Evolutionary conservation across 305 asterid genomes (phyloP), one percentile per base, ranked within the genome.

Genomic region (Nicotiana rustica): DNA sequence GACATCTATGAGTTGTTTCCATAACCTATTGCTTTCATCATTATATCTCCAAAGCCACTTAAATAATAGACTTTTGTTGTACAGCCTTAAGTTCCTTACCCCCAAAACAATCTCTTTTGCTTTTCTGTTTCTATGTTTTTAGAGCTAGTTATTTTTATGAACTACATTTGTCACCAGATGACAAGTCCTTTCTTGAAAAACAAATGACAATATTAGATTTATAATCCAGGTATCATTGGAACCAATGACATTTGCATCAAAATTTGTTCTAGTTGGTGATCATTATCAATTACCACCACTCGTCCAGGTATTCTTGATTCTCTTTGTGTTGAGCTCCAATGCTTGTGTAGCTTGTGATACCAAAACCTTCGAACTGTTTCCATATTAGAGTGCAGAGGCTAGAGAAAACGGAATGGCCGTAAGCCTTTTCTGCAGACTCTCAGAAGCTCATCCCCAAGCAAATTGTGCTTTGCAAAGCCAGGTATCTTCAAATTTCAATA

Each of bases 371-470:
- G 47, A 41, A 41, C 47, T 41, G 79, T 83, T 81, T 68, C 84
- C 41, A 83, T 83, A 70, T 57, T 85, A 96, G 98, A 96, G 98
- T 88, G 90, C 97, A 75, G 99, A 93, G 89, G 99, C 99, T 35
- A 95, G 88, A 89, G 99, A 96, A 89, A 94, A 92, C 62, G 99
- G 98, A 87, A 90, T 96, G 98, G 85, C 90, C 17, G 88, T 87
- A 67, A 96, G 99, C 92, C 93, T 94, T 87, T 96, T 96, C 86
- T 91, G 97, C 87, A 90, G 97, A 89, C 96, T 96, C 82, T 96
- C 99, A 82, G 98, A 94, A 92, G 98, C 97, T 33, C 98, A 96
- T 88, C 99, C 98, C 47, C 97, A 93, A 88, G 98, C 99, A 62
- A 93, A 94, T 88, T 95, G 98, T 25, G 92, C 98, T 86, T 87